Conservation (phyloP, 129 eudicot species). For the Tanacetum coccineum region DNA sequence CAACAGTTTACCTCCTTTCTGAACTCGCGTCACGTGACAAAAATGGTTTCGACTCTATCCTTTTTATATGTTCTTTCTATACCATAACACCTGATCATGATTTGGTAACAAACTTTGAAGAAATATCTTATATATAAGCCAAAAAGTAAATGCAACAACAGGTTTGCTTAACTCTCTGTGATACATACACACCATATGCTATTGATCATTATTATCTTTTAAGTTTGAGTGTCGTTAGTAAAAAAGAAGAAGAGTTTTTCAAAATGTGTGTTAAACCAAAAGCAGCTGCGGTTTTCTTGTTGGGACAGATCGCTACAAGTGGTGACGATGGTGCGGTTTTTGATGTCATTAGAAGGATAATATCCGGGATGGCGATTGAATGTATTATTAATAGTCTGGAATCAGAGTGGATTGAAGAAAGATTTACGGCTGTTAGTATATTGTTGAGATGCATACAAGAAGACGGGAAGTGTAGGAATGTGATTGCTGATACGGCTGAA, state of each 20-base stretch:
- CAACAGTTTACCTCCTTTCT: slow-evolving; percentile 58
- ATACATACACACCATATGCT: no score
- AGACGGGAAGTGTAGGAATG: slow-evolving; percentile 70
- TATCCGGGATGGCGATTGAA: slow-evolving; percentile 39
- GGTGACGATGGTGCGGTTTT: slow-evolving; percentile 38
- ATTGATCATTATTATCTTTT: no score
- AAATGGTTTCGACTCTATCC: no score
- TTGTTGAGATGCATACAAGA: slow-evolving; percentile 63
- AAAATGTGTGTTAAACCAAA: slow-evolving; percentile 57
- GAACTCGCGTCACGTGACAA: slow-evolving; percentile 63
- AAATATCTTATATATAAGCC: no score
- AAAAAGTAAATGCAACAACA: no score
- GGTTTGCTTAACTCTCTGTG: no score
- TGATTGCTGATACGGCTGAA: slow-evolving; percentile 67
- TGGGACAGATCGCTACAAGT: slow-evolving; percentile 46
- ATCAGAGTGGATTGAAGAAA: slow-evolving; percentile 49
- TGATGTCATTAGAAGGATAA: slow-evolving; percentile 38
- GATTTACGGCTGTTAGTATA: slow-evolving; percentile 52
- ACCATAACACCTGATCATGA: no score
- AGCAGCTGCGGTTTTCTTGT: slow-evolving; percentile 51
- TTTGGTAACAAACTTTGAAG: no score
- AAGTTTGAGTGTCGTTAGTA: slow-evolving; percentile 33
- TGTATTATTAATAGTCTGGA: slow-evolving; percentile 42
- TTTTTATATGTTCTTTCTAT: no score
- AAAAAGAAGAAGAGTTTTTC: slow-evolving; percentile 38